Conservation (phyloP, 176 grass and related monocot genomes). For the Thinopyrum elongatum region DNA sequence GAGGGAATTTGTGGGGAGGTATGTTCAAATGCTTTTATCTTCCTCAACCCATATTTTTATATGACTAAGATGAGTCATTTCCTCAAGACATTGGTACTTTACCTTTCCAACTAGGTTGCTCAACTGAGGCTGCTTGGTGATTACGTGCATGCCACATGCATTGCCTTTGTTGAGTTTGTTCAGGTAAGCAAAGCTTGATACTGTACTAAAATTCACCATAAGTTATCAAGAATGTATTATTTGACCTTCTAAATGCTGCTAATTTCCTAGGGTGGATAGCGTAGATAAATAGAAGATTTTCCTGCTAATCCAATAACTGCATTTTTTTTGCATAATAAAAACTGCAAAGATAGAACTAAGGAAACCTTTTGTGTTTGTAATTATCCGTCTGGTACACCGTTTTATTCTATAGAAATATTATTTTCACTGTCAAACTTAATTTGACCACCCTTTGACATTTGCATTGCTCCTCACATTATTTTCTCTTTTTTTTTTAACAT, state of each 20-base stretch:
- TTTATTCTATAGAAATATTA: background rate
- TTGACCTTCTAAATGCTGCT: background rate
- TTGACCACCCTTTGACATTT: background rate
- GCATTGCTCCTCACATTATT: background rate
- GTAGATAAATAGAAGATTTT: background rate
- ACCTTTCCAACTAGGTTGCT: conserved; percentile 51
- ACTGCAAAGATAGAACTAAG: background rate
- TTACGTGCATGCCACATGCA: conserved; percentile 82
- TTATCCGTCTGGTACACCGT: background rate
- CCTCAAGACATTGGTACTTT: background rate
- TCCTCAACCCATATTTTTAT: background rate
- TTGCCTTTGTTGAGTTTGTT: conserved; percentile 90
- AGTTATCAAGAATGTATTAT: background rate
- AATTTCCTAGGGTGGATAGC: background rate
- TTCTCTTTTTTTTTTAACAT: background rate
- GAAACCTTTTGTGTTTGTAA: background rate
- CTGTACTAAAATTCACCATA: conserved; percentile 14
- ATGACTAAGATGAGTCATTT: conserved; percentile 13
- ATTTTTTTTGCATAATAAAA: background rate
- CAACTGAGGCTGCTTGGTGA: conserved; percentile 89
- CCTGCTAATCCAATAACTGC: background rate
- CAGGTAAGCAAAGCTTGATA: conserved; percentile 51
- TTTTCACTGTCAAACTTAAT: background rate
- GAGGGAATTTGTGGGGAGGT: conserved; percentile 77
- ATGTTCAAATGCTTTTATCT: conserved; percentile 28